Base-by-base conservation (phyloP, 148 eudicot species). In the Nepenthes mirabilis region DNA sequence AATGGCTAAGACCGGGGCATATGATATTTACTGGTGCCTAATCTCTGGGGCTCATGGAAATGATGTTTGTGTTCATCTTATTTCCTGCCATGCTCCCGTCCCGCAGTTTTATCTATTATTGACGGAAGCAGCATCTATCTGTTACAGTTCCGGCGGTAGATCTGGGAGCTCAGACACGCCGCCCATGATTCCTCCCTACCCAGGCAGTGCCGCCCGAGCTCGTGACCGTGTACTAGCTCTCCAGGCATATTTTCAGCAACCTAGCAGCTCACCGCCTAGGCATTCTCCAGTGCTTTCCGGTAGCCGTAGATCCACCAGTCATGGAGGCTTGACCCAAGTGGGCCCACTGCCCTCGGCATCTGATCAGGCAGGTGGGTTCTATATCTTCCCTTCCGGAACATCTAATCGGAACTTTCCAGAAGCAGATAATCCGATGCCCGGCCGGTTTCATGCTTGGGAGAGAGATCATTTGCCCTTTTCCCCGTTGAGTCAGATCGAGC, bases 141-240 rank as follows among this genome's bases (percentile, higher is more conserved):
- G 14, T 55, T 32, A 54, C 75, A 88, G 97, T 75, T 78, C 90
- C 55, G 78, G 77, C 47, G 70, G 81, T 51, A 78, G 95, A 70
- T 77, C 79, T 64, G 87, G 86, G 59, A 79, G 81, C 78, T 75
- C 91, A 34, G 68, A 71, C 14, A 61, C 87, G 7, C 72, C 97
- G 47, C 76, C 93, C 37, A 77, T 80, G 90, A 55, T 81, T 56
- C 90, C 95, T 62, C 85, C 93, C 37, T 79, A 88, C 74, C 94
- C 94, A 49, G 90, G 88, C 52, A 79, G 90, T 60, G 90, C 77
- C 61, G 88, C 90, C 65, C 82, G 97, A 55, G 79, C 90, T 70
- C 97, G 90, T 52, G 88, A 83, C 50, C 87, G 88, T 55, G 78
- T 78, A 23, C 87, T 83, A 58, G 88, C 93, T 58, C 85, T 85